phyloP scores from a whole-genome alignment of 2,329 filamentous ascomycete species.

The Aspergillus pseudoterreus region DNA sequence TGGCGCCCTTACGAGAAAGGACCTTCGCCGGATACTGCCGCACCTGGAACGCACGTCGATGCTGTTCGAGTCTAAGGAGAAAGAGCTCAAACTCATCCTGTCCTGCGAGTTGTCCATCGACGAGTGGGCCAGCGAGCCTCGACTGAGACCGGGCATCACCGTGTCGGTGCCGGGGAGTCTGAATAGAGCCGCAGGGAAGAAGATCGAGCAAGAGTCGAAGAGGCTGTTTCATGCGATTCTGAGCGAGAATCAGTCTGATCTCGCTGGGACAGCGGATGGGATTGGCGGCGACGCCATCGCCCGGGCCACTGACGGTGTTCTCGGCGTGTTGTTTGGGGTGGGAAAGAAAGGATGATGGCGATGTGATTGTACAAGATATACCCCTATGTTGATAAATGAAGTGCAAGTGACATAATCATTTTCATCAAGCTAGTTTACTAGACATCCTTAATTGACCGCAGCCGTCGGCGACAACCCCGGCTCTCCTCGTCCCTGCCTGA shows the following conservation, averaged over 20 bases:
- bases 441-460: too few species aligned
- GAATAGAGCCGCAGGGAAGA: constrained; percentile 15
- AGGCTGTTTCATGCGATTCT: constrained; percentile 36
- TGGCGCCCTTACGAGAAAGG: constrained; percentile 17
- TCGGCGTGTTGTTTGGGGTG: constrained; percentile 28
- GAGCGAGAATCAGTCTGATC: constrained; percentile 13
- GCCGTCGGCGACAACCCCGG: not conserved
- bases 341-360: not conserved
- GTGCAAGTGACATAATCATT: not conserved
- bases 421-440: too few species aligned
- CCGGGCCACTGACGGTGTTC: constrained; percentile 33
- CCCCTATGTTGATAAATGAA: not conserved
- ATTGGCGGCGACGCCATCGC: constrained; percentile 27
- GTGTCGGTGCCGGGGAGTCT: constrained; percentile 20
- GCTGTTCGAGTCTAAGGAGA: constrained; percentile 23
- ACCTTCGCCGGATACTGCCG: constrained; percentile 28
- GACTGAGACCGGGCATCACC: constrained; percentile 34
- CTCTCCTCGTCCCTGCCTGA: not conserved
- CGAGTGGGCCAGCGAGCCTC: constrained; percentile 40
- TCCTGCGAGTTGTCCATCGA: constrained; percentile 34
- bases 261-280: constrained; percentile 7
- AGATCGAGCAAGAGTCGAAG: constrained; percentile 36
- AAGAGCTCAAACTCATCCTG: constrained; percentile 23
- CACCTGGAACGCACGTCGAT: constrained; percentile 37
- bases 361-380: not conserved